phyloP scores from a whole-genome alignment of 73 alveolate species.

The Paramecium sexaurelia region DNA sequence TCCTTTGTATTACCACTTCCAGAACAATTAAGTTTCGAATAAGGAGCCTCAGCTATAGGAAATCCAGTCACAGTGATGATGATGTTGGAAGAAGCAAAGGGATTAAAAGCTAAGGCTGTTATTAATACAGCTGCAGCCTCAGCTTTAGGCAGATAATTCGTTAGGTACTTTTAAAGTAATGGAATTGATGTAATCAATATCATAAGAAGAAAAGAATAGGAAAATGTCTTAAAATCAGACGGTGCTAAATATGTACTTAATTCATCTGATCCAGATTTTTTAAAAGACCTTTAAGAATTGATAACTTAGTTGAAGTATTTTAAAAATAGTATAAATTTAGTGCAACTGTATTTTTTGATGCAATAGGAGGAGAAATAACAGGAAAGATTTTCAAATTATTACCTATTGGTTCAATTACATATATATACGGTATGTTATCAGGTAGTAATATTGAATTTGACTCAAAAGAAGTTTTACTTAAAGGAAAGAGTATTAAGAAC shows the following conservation, averaged over 20 bases:
- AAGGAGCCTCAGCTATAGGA: conserved; percentile 32
- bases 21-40: not conserved
- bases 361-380: conserved; percentile 78
- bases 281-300: conserved; percentile 68
- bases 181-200: conserved; percentile 74
- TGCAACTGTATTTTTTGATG: conserved; percentile 77
- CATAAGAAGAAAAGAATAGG: conserved; percentile 79
- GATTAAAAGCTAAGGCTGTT: conserved; percentile 59
- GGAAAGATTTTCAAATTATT: conserved; percentile 68
- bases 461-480: not conserved
- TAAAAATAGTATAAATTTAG: not conserved
- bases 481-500: conserved; percentile 32
- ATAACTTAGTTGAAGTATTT: conserved; percentile 67
- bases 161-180: conserved; percentile 61
- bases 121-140: conserved; percentile 81
- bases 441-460: not conserved
- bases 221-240: conserved; percentile 51
- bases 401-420: conserved; percentile 69
- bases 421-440: conserved; percentile 74
- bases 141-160: conserved; percentile 80
- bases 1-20: not conserved
- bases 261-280: conserved; percentile 68
- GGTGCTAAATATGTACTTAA: conserved; percentile 76
- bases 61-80: conserved; percentile 60
- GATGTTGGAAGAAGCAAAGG: conserved; percentile 43